A percentile compares a stretch with the other conserved stretches of the same genome.
These are phyloP conservation scores for Helminthosporium solani DNA, from an alignment of 2,329 filamentous ascomycete species.

Conservation along the genomic window DNA sequence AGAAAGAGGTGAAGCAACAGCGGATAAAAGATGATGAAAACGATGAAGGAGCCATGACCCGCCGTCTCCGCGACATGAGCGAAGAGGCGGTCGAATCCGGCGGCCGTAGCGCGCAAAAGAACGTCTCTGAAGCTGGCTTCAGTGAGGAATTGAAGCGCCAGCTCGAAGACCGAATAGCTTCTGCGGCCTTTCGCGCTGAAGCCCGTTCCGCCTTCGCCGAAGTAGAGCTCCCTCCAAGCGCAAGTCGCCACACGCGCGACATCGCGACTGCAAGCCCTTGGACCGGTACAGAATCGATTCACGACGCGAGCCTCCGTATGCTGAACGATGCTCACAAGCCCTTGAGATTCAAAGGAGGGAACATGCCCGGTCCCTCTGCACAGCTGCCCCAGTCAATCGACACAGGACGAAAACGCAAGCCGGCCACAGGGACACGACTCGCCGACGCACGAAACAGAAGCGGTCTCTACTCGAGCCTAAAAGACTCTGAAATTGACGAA, in stretches of 20 bases:
- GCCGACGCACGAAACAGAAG: constrained; percentile 61
- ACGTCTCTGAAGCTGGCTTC: constrained; percentile 63
- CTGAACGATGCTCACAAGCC: constrained; percentile 63
- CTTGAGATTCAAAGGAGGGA: constrained; percentile 23
- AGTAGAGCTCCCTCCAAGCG: constrained; percentile 57
- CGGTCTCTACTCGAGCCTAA: constrained; percentile 55
- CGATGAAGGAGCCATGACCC: constrained; percentile 57
- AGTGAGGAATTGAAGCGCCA: constrained; percentile 60
- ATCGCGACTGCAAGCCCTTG: constrained; percentile 70
- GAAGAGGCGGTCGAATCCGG: constrained; percentile 59
- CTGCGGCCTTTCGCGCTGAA: constrained; percentile 55
- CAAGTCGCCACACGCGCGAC: constrained; percentile 67
- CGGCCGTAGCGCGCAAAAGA: constrained; percentile 56
- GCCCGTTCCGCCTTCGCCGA: constrained; percentile 57
- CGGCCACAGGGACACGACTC: constrained; percentile 45
- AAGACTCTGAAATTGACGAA: constrained; percentile 61
- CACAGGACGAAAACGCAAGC: constrained; percentile 43
- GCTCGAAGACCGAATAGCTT: constrained; percentile 60
- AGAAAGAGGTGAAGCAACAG: neutral
- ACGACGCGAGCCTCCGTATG: constrained; percentile 81
- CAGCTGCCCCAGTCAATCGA: constrained; percentile 32
- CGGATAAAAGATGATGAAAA: constrained; percentile 14
- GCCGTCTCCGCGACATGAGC: constrained; percentile 60
- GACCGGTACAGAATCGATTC: constrained; percentile 72
- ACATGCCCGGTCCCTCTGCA: constrained; percentile 20